Percentiles rank a stretch among this genome's conserved stretches.
These are phyloP conservation scores for Colletotrichum somersetense DNA, from an alignment of 2,329 filamentous ascomycete genomes.

Conservation along the genomic window DNA sequence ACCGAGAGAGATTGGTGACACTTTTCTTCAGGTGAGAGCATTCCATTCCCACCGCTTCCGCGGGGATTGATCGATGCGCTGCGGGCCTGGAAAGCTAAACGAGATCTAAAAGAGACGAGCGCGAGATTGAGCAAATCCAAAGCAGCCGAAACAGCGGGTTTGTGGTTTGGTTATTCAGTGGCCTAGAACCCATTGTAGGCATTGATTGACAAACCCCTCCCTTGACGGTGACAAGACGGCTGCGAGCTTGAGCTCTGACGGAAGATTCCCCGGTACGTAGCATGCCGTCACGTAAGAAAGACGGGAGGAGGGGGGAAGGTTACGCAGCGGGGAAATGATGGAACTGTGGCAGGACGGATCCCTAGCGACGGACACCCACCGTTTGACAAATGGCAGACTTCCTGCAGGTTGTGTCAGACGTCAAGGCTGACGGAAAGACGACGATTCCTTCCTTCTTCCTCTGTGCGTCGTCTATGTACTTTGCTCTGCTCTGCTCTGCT, in stretches of 20 bases:
- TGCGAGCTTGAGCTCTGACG: slow-evolving; percentile 25
- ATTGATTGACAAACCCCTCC: slow-evolving; percentile 30
- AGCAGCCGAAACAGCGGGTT: slow-evolving; percentile 24
- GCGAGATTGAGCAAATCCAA: background rate
- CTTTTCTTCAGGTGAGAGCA: slow-evolving; percentile 13
- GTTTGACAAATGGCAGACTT: background rate
- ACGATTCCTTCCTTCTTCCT: slow-evolving; percentile 2
- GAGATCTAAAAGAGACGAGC: slow-evolving; percentile 5
- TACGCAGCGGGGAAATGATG: slow-evolving; percentile 1
- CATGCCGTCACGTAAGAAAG: slow-evolving; percentile 18
- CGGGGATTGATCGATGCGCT: slow-evolving; percentile 6
- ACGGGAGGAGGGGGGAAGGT: background rate
- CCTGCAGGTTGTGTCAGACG: slow-evolving; percentile 24
- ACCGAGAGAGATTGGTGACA: slow-evolving; percentile 29
- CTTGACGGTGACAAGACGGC: slow-evolving; percentile 20
- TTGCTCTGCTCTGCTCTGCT: background rate
- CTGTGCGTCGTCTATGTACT: background rate
- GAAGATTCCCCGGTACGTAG: slow-evolving; percentile 29
- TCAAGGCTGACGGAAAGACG: slow-evolving; percentile 39
- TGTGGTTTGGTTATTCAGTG: background rate
- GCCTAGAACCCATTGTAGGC: slow-evolving; percentile 26
- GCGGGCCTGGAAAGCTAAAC: background rate
- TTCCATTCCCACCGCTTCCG: background rate
- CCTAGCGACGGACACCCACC: slow-evolving; percentile 13
- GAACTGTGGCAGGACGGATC: slow-evolving; percentile 19